These are phyloP conservation scores for Alternaria sp. DNA, from an alignment of 2,329 filamentous ascomycete species.

Conservation along the genomic window DNA sequence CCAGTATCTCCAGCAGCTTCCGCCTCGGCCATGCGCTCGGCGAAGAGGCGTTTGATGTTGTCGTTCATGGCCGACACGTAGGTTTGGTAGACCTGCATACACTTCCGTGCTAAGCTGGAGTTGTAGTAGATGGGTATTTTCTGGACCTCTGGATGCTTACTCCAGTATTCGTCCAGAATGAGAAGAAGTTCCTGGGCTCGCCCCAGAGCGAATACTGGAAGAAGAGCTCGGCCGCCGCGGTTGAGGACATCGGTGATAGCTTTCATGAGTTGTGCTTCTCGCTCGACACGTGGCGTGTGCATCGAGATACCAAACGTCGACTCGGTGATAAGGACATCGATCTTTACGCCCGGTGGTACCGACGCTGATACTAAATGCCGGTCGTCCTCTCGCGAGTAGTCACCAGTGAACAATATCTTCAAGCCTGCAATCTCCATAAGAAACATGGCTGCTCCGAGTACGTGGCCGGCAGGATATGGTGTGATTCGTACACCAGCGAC, in stretches of 20 bases:
- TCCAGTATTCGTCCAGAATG: conserved; percentile 97
- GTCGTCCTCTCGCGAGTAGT: conserved; percentile 96
- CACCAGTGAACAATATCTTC: conserved; percentile 96
- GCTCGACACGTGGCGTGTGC: conserved; percentile 87
- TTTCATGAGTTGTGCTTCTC: conserved; percentile 94
- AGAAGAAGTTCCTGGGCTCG: conserved; percentile 92
- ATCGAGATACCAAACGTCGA: conserved; percentile 97
- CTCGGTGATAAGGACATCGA: conserved; percentile 97
- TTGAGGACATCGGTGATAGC: conserved; percentile 91
- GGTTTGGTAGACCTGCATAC: conserved; percentile 98
- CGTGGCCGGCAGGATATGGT: conserved; percentile 95
- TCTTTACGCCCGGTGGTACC: conserved; percentile 86
- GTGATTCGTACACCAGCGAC: conserved; percentile 97
- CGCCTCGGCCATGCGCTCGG: conserved; percentile 89
- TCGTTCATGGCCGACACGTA: conserved; percentile 99
- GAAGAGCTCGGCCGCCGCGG: conserved; percentile 87
- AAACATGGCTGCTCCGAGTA: conserved; percentile 98
- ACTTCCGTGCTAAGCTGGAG: conserved; percentile 91
- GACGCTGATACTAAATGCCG: conserved; percentile 93
- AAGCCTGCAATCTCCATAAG: conserved; percentile 95
- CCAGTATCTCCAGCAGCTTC: conserved; percentile 79
- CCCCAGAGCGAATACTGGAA: conserved; percentile 95
- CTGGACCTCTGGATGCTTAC: conserved; percentile 85
- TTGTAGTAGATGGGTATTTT: conserved; percentile 97
- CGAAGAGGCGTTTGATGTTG: conserved; percentile 96